These are phyloP conservation scores for Auricularia auricula-judae DNA, from an alignment of 768 basidiomycete genomes.

Conservation along the genomic window DNA sequence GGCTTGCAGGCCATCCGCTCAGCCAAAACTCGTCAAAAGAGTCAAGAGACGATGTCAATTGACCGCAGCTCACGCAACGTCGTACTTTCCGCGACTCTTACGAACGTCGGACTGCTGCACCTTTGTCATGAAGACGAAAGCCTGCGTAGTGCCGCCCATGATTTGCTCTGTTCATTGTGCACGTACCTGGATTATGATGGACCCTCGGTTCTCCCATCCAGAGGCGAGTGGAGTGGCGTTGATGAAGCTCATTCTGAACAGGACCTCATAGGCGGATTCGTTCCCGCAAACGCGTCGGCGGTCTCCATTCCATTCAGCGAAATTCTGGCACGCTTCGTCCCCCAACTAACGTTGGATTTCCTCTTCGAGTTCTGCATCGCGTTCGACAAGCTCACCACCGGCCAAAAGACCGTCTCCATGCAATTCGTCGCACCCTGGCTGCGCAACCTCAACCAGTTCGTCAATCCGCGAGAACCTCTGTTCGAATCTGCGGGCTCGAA, in stretches of 20 bases:
- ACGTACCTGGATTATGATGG: conserved; percentile 70
- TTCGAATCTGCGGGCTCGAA: conserved; percentile 65
- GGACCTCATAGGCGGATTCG: conserved; percentile 43
- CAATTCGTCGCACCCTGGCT: conserved; percentile 87
- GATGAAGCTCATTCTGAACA: conserved; percentile 1
- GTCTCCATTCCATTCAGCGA: conserved; percentile 62
- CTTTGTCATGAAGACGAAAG: conserved; percentile 64
- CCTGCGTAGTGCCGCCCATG: conserved; percentile 68
- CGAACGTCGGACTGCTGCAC: conserved; percentile 80
- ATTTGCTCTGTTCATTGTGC: conserved; percentile 68
- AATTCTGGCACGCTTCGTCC: conserved; percentile 58
- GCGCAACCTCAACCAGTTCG: conserved; percentile 61
- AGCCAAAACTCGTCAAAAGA: conserved; percentile 60
- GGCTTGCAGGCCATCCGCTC: conserved; percentile 49
- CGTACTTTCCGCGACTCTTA: conserved; percentile 73
- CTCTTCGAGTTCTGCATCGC: conserved; percentile 68
- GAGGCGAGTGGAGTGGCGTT: conserved; percentile 27
- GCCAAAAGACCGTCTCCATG: conserved; percentile 60
- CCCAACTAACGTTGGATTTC: conserved; percentile 80
- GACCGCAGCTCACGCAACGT: conserved; percentile 69
- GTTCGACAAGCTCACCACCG: conserved; percentile 27
- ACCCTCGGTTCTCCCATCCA: conserved; percentile 54
- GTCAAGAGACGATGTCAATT: conserved; percentile 32
- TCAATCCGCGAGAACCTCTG: conserved; percentile 53
- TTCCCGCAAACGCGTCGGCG: conserved; percentile 52